These are phyloP conservation scores for Lentinula detonsa DNA, from an alignment of 768 basidiomycete species.

Conservation along the genomic window DNA sequence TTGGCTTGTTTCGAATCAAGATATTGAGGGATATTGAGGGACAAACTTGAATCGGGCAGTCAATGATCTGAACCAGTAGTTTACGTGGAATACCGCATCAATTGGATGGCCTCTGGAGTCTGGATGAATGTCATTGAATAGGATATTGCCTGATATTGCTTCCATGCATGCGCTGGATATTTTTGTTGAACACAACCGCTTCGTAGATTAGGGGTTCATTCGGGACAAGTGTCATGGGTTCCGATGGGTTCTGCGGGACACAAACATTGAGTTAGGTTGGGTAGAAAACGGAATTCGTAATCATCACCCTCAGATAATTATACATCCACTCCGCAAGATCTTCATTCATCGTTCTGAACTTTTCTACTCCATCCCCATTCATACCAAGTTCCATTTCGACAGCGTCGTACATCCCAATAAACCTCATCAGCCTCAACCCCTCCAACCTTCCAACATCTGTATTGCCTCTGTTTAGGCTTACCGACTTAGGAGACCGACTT, in stretches of 20 bases:
- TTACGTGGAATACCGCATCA: too few species aligned
- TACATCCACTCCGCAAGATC: constrained; percentile 45
- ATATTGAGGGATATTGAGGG: too few species aligned
- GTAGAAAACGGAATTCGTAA: background rate
- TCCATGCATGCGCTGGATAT: too few species aligned
- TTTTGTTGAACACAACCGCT: too few species aligned
- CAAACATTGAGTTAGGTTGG: constrained; percentile 10
- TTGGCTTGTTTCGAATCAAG: too few species aligned
- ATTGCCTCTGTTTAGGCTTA: background rate
- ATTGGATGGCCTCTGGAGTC: too few species aligned
- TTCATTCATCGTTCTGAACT: constrained; percentile 13
- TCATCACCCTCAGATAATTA: constrained; percentile 38
- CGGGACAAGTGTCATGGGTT: constrained; percentile 14
- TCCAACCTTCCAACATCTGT: background rate
- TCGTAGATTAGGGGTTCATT: too few species aligned
- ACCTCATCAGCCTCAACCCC: background rate
- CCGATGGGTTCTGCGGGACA: constrained; percentile 36
- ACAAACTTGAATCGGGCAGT: too few species aligned
- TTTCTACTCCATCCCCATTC: constrained; percentile 10
- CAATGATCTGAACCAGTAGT: too few species aligned
- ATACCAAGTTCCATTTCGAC: background rate
- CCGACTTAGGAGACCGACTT: background rate
- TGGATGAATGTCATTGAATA: too few species aligned
- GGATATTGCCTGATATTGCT: too few species aligned
- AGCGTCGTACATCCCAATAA: background rate